These are phyloP conservation scores for Trametes gibbosa DNA, from an alignment of 768 basidiomycete genomes.

Conservation along the genomic window DNA sequence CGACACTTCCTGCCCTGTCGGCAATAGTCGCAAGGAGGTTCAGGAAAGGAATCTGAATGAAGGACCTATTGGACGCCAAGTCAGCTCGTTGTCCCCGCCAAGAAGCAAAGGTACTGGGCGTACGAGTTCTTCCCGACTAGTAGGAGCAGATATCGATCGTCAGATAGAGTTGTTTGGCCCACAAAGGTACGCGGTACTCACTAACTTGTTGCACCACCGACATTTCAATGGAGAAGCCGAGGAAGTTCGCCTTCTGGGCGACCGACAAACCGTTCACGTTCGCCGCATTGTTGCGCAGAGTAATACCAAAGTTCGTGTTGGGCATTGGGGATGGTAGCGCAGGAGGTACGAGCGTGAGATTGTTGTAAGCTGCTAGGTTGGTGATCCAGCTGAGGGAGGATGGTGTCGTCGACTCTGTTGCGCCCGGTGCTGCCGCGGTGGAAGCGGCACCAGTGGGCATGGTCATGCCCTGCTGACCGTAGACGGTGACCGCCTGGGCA, in stretches of 20 bases:
- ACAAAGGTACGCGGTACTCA: conserved; percentile 34
- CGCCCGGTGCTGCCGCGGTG: neutral
- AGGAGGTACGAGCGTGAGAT: conserved; percentile 30
- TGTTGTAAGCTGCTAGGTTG: conserved; percentile 30
- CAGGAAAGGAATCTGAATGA: conserved; percentile 46
- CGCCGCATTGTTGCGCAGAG: conserved; percentile 23
- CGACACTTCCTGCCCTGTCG: conserved; percentile 42
- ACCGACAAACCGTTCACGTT: conserved; percentile 36
- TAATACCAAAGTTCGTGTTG: conserved; percentile 26
- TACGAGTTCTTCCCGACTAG: conserved; percentile 56
- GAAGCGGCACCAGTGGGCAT: conserved; percentile 9
- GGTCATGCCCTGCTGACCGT: conserved; percentile 30
- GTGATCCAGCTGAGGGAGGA: conserved; percentile 4
- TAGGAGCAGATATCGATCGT: neutral
- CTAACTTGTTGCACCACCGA: conserved; percentile 65
- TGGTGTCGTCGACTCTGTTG: neutral
- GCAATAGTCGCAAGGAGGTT: conserved; percentile 47
- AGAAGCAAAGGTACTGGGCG: conserved; percentile 28
- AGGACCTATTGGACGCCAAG: conserved; percentile 36
- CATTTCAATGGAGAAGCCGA: conserved; percentile 76
- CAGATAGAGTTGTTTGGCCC: conserved; percentile 5
- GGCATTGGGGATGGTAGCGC: conserved; percentile 25
- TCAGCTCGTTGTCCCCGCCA: conserved; percentile 30
- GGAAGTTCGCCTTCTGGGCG: conserved; percentile 51
- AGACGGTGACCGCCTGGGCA: conserved; percentile 18